Evolutionary conservation across 2,329 filamentous ascomycete species (phyloP).

Genomic region (Verticillium nonalfalfae): DNA sequence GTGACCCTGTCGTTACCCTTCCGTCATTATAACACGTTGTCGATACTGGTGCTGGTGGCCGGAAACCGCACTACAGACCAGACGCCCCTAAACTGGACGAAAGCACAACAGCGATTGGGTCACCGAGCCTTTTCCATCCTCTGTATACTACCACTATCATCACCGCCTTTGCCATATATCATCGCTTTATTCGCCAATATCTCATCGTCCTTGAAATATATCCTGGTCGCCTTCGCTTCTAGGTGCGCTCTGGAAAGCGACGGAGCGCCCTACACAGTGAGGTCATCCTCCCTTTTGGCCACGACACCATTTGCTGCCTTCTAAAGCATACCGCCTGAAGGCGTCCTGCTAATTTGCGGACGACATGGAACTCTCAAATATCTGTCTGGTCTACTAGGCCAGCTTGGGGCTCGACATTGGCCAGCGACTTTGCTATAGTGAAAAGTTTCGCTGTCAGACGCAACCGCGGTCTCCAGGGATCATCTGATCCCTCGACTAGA

Average conservation of each 20-base stretch:
- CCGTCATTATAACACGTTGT: neutral
- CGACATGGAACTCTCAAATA: too few relatives aligned
- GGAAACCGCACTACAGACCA: neutral
- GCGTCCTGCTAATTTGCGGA: too few relatives aligned
- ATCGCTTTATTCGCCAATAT: neutral
- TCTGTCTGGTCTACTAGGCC: too few relatives aligned
- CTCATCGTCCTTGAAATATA: neutral
- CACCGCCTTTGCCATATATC: neutral
- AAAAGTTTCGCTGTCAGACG: too few relatives aligned
- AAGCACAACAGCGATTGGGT: slow-evolving; percentile 3
- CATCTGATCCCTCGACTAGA: too few relatives aligned
- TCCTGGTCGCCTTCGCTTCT: neutral
- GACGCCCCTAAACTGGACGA: slow-evolving; percentile 1
- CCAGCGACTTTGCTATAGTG: too few relatives aligned
- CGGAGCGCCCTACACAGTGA: neutral
- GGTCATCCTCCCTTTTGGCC: neutral
- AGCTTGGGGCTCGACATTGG: too few relatives aligned
- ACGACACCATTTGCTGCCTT: too few relatives aligned
- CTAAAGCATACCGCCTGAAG: too few relatives aligned
- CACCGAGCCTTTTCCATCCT: slow-evolving; percentile 3
- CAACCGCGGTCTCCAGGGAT: too few relatives aligned
- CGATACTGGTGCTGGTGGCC: neutral
- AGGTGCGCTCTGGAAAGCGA: neutral
- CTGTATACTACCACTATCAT: slow-evolving; percentile 3
- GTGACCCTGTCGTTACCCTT: slow-evolving; percentile 8